Conservation (phyloP, 306 rosid genomes). For the Hylodesmum podocarpum region DNA sequence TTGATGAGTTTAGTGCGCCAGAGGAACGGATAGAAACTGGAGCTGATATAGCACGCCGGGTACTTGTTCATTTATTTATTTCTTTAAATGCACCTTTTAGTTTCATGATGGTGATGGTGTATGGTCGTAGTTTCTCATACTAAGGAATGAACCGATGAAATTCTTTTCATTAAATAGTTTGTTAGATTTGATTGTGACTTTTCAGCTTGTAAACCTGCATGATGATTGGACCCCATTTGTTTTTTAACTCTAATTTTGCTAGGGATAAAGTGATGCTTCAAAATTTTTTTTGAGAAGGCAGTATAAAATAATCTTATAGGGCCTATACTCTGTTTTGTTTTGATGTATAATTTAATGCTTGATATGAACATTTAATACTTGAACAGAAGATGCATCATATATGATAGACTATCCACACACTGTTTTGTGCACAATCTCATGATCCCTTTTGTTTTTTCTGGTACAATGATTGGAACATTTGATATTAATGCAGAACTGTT, state of each 20-base stretch:
- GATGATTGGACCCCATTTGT: neutral
- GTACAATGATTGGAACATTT: neutral
- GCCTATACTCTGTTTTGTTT: neutral
- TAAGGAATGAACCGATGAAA: neutral
- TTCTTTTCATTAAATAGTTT: neutral
- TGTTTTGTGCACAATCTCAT: neutral
- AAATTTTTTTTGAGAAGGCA: neutral
- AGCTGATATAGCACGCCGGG: slow-evolving; percentile 92
- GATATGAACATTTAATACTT: neutral
- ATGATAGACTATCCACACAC: neutral
- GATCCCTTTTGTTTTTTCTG: neutral
- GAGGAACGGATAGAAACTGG: slow-evolving; percentile 79
- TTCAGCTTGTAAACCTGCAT: neutral
- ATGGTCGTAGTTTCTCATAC: neutral
- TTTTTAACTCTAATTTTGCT: neutral
- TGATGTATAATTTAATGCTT: neutral
- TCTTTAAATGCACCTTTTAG: neutral
- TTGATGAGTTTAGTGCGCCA: slow-evolving; percentile 54
- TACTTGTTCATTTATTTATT: slow-evolving; percentile 25
- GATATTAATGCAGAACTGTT: neutral
- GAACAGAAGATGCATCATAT: neutral
- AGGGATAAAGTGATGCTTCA: neutral
- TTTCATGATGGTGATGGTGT: neutral
- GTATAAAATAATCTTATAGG: neutral
- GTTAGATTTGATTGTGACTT: neutral